Percentiles rank a stretch among this genome's conserved stretches.
phyloP scores from a whole-genome alignment of 257 asterid genomes.

The Solanum chilense region DNA sequence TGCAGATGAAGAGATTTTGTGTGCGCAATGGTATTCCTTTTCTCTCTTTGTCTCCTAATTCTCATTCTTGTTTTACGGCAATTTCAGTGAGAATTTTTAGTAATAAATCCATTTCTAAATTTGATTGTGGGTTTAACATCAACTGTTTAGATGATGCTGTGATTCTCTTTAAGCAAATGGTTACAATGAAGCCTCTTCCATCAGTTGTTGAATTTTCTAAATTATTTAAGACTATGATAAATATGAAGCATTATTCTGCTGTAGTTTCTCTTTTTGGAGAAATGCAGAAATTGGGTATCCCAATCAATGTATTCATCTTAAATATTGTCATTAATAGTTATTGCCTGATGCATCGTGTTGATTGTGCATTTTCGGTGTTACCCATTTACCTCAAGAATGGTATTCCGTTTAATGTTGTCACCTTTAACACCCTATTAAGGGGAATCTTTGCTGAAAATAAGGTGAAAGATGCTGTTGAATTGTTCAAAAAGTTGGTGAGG shows the following conservation, averaged over 20 bases:
- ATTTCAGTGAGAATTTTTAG: no score
- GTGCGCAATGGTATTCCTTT: no score
- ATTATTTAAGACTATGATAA: no score
- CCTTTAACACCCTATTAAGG: neutral
- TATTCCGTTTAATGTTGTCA: neutral
- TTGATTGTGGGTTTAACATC: no score
- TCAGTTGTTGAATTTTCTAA: neutral
- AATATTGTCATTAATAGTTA: neutral
- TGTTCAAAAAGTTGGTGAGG: slow-evolving; percentile 10
- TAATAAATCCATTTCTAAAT: no score
- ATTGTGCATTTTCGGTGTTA: slow-evolving; percentile 4
- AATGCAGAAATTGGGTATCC: neutral
- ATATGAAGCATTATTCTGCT: neutral
- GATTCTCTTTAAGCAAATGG: neutral
- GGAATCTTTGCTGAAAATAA: slow-evolving; percentile 3
- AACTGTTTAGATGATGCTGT: neutral
- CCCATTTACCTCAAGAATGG: neutral
- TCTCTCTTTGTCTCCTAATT: no score
- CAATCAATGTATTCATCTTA: neutral
- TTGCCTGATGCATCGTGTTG: neutral
- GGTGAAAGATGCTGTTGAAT: neutral
- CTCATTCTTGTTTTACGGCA: no score
- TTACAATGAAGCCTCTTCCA: neutral
- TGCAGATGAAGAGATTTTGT: no score
- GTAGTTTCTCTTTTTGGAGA: neutral